A percentile compares a stretch with the other conserved stretches of the same genome.
phyloP scores from a whole-genome alignment of 2,329 filamentous ascomycete genomes.

The Clonostachys rosea region DNA sequence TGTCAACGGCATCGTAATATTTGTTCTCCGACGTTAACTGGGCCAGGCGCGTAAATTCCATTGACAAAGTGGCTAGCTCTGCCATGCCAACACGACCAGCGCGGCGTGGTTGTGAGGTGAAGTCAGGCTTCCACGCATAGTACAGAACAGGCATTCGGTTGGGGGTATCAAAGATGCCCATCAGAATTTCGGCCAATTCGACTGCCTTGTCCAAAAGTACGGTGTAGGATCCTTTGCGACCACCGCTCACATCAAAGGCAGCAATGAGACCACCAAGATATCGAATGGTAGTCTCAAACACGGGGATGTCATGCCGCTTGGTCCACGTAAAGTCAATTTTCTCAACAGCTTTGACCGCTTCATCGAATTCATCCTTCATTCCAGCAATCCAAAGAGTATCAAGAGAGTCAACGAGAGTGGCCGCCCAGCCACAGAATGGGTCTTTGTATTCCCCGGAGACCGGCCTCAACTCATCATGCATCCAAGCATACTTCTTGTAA shows the following conservation, averaged over 20 bases:
- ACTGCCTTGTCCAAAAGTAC: constrained; percentile 73
- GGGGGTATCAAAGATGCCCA: constrained; percentile 83
- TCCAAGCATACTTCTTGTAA: constrained; percentile 76
- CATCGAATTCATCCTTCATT: constrained; percentile 72
- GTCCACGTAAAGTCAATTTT: constrained; percentile 81
- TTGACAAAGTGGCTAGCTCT: constrained; percentile 74
- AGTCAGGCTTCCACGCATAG: constrained; percentile 70
- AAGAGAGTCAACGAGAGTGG: constrained; percentile 76
- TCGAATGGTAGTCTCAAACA: constrained; percentile 89
- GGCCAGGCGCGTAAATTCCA: constrained; percentile 87
- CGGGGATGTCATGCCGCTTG: constrained; percentile 64
- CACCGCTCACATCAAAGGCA: constrained; percentile 81
- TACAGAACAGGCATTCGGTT: constrained; percentile 87
- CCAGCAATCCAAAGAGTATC: constrained; percentile 89
- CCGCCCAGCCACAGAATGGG: constrained; percentile 89
- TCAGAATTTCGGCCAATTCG: constrained; percentile 75
- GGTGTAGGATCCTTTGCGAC: constrained; percentile 47
- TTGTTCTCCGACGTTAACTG: constrained; percentile 77
- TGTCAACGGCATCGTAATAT: constrained; percentile 86
- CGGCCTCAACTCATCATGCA: constrained; percentile 81
- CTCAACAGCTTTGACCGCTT: constrained; percentile 65
- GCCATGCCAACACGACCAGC: constrained; percentile 56
- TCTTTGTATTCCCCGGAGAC: constrained; percentile 64
- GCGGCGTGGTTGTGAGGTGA: constrained; percentile 57
- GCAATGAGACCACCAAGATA: constrained; percentile 83